phyloP scores from a whole-genome alignment of 179 eudicot genomes.

The Amaranthus tricolor region DNA sequence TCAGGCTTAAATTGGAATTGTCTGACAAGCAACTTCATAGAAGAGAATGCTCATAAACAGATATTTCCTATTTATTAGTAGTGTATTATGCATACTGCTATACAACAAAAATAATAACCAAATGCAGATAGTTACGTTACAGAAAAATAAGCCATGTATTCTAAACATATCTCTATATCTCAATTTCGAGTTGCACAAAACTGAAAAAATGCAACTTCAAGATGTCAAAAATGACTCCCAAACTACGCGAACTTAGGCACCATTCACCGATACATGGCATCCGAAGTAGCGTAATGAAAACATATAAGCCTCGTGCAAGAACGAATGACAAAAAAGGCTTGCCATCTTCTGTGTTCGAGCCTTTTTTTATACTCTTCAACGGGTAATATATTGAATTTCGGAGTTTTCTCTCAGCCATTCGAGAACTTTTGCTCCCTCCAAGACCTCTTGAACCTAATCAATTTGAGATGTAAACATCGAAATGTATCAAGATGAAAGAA shows the following conservation, averaged over 20 bases:
- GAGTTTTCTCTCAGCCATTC: constrained; percentile 84
- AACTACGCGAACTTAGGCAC: constrained; percentile 2
- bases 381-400: constrained; percentile 53
- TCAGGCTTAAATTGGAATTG: no score
- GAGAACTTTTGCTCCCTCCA: constrained; percentile 96
- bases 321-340: background rate
- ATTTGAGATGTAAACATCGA: background rate
- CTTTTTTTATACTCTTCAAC: constrained; percentile 8
- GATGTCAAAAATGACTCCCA: constrained; percentile 2
- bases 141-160: no score
- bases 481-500: background rate
- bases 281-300: constrained; percentile 1
- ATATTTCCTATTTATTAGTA: no score
- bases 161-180: no score
- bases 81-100: no score
- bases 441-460: constrained; percentile 74
- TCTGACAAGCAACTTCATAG: no score
- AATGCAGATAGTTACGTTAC: no score
- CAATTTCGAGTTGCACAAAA: no score
- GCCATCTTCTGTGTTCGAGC: background rate
- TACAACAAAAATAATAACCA: no score
- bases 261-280: background rate
- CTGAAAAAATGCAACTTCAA: background rate
- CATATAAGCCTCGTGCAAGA: background rate
- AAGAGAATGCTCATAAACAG: no score